phyloP scores from a whole-genome alignment of 2,329 filamentous ascomycete species.

The Penicillium capsulatum region DNA sequence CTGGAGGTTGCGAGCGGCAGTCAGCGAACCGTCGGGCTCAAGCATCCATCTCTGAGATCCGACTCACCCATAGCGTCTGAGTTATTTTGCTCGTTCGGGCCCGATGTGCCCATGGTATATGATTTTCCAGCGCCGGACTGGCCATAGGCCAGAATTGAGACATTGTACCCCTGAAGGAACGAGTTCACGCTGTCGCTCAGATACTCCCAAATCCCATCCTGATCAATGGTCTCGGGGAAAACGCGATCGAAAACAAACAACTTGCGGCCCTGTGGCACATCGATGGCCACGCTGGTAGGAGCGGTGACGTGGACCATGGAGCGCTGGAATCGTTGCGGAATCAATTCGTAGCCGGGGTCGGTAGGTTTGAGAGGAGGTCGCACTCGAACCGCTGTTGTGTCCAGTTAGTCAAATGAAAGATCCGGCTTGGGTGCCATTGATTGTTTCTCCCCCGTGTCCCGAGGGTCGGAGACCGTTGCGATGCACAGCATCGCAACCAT shows the following conservation, averaged over 20 bases:
- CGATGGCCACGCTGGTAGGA: slow-evolving; percentile 78
- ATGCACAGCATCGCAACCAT: slow-evolving; percentile 8
- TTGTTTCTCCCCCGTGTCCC: too few relatives aligned
- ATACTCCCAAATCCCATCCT: slow-evolving; percentile 93
- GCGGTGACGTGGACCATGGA: slow-evolving; percentile 88
- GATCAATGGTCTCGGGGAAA: slow-evolving; percentile 75
- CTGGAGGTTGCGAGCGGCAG: slow-evolving; percentile 45
- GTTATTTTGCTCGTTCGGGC: slow-evolving; percentile 70
- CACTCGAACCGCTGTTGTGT: slow-evolving; percentile 72
- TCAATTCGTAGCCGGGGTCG: slow-evolving; percentile 90
- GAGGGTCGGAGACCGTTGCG: background rate
- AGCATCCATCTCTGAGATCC: background rate
- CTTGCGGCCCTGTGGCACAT: slow-evolving; percentile 87
- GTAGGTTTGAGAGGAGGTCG: slow-evolving; percentile 76
- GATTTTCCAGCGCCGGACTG: slow-evolving; percentile 98
- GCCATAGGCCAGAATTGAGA: slow-evolving; percentile 92
- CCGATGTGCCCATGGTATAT: slow-evolving; percentile 97
- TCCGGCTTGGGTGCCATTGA: too few relatives aligned
- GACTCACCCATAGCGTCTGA: slow-evolving; percentile 70
- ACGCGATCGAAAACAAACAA: slow-evolving; percentile 96
- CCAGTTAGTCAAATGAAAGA: slow-evolving; percentile 1
- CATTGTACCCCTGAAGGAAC: slow-evolving; percentile 96
- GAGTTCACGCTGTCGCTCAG: slow-evolving; percentile 82
- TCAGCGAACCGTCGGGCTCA: slow-evolving; percentile 1
- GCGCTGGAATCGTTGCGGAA: slow-evolving; percentile 90